phyloP scores from a whole-genome alignment of 768 basidiomycete species.

The Fistulinella prunicolor region DNA sequence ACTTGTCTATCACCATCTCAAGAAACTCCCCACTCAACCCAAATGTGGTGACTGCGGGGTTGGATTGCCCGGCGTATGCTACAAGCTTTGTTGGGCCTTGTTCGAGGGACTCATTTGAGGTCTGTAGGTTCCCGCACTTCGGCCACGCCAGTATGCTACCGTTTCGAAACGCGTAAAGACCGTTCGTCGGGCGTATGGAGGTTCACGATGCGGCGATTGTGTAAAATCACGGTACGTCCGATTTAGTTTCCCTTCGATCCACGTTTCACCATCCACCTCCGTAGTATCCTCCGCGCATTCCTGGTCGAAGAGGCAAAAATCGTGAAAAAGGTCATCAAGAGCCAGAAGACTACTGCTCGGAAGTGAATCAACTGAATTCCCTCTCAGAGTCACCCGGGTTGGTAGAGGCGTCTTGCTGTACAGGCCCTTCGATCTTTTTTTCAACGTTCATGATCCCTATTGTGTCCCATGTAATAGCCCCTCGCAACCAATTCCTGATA shows the following conservation, averaged over 20 bases:
- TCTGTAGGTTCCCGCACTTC: slow-evolving; percentile 84
- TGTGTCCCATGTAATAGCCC: slow-evolving; percentile 23
- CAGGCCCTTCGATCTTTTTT: slow-evolving; percentile 12
- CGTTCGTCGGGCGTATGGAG: slow-evolving; percentile 94
- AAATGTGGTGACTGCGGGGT: slow-evolving; percentile 99
- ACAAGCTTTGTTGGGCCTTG: not conserved
- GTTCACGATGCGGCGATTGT: slow-evolving; percentile 94
- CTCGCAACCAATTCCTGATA: slow-evolving; percentile 10
- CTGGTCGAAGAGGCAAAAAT: slow-evolving; percentile 99
- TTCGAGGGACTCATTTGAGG: not conserved
- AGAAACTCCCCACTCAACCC: slow-evolving; percentile 87
- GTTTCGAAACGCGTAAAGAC: slow-evolving; percentile 98
- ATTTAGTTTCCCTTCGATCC: not conserved
- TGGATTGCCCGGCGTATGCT: slow-evolving; percentile 90
- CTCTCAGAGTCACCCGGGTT: too few species aligned
- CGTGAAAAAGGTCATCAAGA: slow-evolving; percentile 99
- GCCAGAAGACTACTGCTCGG: slow-evolving; percentile 42
- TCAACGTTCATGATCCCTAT: slow-evolving; percentile 13
- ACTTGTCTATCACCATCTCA: slow-evolving; percentile 96
- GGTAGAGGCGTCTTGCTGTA: slow-evolving; percentile 3
- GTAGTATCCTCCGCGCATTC: slow-evolving; percentile 95
- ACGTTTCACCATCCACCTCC: not conserved
- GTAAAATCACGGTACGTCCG: slow-evolving; percentile 86
- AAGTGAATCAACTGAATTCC: too few species aligned
- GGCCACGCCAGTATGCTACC: slow-evolving; percentile 92